Evolutionary conservation across 2,329 filamentous ascomycete species (phyloP), one percentile per base, ranked within the genome.

Genomic region (Beauveria medogensis): DNA sequence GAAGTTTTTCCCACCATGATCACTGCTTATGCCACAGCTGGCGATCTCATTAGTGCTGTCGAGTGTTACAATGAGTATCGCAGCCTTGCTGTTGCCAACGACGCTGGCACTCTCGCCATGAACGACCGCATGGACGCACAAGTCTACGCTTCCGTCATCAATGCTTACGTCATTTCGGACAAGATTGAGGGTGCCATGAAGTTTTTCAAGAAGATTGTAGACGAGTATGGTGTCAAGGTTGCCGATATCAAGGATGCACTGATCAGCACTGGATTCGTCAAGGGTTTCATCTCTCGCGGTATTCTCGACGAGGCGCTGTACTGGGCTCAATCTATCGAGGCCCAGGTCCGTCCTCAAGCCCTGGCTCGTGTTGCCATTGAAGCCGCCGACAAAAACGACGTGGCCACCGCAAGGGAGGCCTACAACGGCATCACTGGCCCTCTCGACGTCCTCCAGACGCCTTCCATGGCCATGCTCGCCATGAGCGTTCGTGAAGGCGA

Each of bases 31-130:
- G 91, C 91, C 63, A 83, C 84, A 47, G 83, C 83, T 12, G 90
- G 92, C 55, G 92, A 97, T 71, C 77, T 97, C 50, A 81, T 87
- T 68, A 95, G 90, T 67, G 94, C 92, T 22, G 90, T 97, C 7
- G 92, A 96, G 72, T 92, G 91, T 75, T 99, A 97, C 76, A 93
- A 95, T 65, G 91, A 96, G 74, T 97, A 97, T 80, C 91, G 91
- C 70, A 84, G 85, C 51, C 80, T 97, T 47, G 92, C 93, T n/a
- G 85, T 97, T 57, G 86, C 88, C 44, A 84, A 94, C 71, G 90
- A 97, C 72, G 84, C 82, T 44, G 92, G 92, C 61, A 79, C 85
- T 62, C 79, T 86, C 52, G 83, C 83, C 20, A 78, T 92, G 10
- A 80, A 87, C 52, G 82, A 88, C 64, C 87, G 92, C 55, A 81